These are phyloP conservation scores for Clausena lansium DNA, from an alignment of 345 rosid species.

Conservation along the genomic window DNA sequence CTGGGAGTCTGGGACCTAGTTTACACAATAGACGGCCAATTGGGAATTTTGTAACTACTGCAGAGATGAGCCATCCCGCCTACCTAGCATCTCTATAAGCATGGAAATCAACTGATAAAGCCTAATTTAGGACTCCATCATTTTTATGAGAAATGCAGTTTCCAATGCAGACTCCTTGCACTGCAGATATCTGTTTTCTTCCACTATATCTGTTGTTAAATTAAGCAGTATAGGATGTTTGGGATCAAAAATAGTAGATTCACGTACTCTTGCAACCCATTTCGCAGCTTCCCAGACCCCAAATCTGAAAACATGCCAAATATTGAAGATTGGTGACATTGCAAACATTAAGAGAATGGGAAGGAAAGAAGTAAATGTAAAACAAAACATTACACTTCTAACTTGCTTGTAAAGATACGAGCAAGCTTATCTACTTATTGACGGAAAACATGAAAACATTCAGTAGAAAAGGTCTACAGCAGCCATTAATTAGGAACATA, in stretches of 20 bases:
- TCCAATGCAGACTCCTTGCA: slow-evolving; percentile 75
- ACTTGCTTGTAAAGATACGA: not conserved
- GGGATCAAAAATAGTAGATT: slow-evolving; percentile 60
- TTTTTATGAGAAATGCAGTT: slow-evolving; percentile 73
- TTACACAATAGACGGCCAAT: slow-evolving; percentile 4
- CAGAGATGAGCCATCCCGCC: not conserved
- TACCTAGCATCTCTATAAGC: not conserved
- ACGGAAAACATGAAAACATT: not conserved
- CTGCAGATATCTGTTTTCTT: slow-evolving; percentile 77
- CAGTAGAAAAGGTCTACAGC: not conserved
- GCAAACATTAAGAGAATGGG: not conserved
- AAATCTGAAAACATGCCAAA: slow-evolving; percentile 48
- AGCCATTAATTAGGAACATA: not conserved
- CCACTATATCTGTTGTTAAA: slow-evolving; percentile 72
- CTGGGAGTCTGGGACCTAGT: not conserved
- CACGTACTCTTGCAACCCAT: slow-evolving; percentile 86
- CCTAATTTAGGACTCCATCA: slow-evolving; percentile 48
- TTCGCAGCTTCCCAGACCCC: slow-evolving; percentile 97
- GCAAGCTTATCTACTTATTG: not conserved
- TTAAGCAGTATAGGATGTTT: slow-evolving; percentile 68
- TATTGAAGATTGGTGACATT: slow-evolving; percentile 2
- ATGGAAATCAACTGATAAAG: not conserved
- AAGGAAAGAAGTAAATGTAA: not conserved
- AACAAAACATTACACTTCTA: not conserved
- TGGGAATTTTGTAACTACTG: not conserved